Evolutionary conservation across 345 rosid genomes (phyloP).

Genomic region (Erucastrum elatum): DNA sequence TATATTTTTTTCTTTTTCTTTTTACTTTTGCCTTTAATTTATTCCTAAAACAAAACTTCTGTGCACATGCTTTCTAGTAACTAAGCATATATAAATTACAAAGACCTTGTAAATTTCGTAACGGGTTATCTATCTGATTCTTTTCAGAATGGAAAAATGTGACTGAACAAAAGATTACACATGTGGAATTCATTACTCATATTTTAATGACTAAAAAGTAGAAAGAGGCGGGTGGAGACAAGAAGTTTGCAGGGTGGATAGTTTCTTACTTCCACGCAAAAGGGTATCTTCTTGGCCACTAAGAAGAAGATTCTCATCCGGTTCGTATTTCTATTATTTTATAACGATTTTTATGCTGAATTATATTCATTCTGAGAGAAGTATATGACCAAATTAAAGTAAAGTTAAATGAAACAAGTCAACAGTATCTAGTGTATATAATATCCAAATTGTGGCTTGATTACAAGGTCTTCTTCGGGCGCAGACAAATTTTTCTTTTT

Average conservation of each 20-base stretch:
- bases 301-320: slow-evolving; percentile 36
- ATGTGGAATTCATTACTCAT: neutral
- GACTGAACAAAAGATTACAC: slow-evolving; percentile 4
- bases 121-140: neutral
- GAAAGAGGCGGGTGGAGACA: slow-evolving; percentile 15
- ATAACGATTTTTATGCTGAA: neutral
- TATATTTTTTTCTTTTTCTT: neutral
- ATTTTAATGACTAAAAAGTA: neutral
- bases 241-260: slow-evolving; percentile 27
- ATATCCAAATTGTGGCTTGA: neutral
- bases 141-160: neutral
- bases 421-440: too few relatives aligned
- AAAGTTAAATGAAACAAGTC: neutral
- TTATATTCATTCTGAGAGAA: neutral
- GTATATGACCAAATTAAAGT: neutral
- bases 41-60: neutral
- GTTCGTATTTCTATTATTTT: slow-evolving; percentile 7
- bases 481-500: neutral
- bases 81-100: neutral
- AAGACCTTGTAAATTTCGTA: neutral
- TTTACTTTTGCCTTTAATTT: neutral
- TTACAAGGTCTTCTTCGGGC: neutral
- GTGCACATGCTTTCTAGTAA: neutral
- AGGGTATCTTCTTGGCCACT: slow-evolving; percentile 37
- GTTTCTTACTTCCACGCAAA: slow-evolving; percentile 30